Base-by-base conservation (phyloP, 2,329 filamentous ascomycete species). In the Pseudocercospora macadamiae region DNA sequence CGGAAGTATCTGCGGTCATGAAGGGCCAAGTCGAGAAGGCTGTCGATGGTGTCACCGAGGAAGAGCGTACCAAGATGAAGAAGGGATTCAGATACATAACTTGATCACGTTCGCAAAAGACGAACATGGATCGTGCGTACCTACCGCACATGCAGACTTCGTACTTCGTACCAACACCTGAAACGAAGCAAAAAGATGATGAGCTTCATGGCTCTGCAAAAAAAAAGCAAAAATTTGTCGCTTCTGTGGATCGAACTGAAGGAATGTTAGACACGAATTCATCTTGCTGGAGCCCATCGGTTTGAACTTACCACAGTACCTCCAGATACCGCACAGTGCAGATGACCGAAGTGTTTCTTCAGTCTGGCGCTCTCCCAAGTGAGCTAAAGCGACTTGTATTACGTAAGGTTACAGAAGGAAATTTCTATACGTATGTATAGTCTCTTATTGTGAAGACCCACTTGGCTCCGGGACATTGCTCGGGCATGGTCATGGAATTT, bases 301-400 rank as follows among this genome's bases (percentile, higher is more conserved):
- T 9, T 2, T 9, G 23, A 1, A 47, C 23, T 8, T 47, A 55
- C 51, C 51, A 54, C 51, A 47, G 36, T 54, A 54, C 52, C 52
- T 54, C 52, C 52, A 54, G 52, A 54, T 54, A 54, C 52, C 52
- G 52, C 52, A 54, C 52, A 54, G 52, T 45, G 44, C 30, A 23
- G 28, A n/a, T n/a, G 52, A 54, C 44, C 42, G 12, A 47, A 47
- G 42, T 47, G 19, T 26, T 8, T 4, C 51, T 45, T 54, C 25
- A 45, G 36, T 44, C 51, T 54, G 51, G 51, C 51, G 51, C 51
- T 54, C 51, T 54, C 51, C 51, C 51, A 54, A 54, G 37, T 54
- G 51, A 54, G 51, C 51, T 44, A 45, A 54, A 12, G 51, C 36
- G 18, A 34, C 23, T 34, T 32, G 28, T 21, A 12, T 45, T 19